A percentile compares a stretch with the other conserved stretches of the same genome.
Conservation (phyloP, 352 stramenopile species). For the Phytophthora chlamydospora region DNA sequence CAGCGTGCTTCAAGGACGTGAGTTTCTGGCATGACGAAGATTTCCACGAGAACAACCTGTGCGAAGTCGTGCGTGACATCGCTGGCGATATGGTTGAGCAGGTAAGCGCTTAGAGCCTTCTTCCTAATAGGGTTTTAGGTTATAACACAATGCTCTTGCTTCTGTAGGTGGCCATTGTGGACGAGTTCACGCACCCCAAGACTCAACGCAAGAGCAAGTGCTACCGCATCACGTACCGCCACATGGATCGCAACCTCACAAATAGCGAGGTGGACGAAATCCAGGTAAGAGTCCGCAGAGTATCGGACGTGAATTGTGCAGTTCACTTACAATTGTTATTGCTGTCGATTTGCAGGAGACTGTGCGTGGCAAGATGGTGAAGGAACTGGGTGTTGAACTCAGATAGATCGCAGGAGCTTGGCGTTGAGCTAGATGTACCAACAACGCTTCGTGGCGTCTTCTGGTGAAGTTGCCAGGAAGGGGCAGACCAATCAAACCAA, state of each 20-base stretch:
- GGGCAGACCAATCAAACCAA: slow-evolving; percentile 16
- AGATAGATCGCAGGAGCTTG: slow-evolving; percentile 63
- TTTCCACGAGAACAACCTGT: slow-evolving; percentile 98
- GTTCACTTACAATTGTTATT: background rate
- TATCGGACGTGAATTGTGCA: slow-evolving; percentile 1
- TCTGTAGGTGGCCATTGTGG: slow-evolving; percentile 83
- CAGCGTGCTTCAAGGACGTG: slow-evolving; percentile 98
- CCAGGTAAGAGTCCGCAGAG: slow-evolving; percentile 68
- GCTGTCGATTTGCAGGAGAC: slow-evolving; percentile 39
- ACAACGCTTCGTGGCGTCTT: background rate
- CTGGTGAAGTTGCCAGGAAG: background rate
- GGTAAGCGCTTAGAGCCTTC: slow-evolving; percentile 34
- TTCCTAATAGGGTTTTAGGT: background rate
- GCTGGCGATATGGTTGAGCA: slow-evolving; percentile 98
- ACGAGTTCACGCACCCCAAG: slow-evolving; percentile 98
- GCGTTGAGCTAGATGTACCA: slow-evolving; percentile 10
- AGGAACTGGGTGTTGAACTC: slow-evolving; percentile 90
- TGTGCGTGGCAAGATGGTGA: slow-evolving; percentile 80
- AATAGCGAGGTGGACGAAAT: slow-evolving; percentile 99
- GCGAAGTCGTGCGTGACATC: slow-evolving; percentile 95
- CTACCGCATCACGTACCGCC: slow-evolving; percentile 98
- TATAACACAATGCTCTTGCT: slow-evolving; percentile 12
- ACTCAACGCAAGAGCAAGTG: slow-evolving; percentile 95
- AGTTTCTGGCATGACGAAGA: slow-evolving; percentile 95
- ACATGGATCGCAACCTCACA: slow-evolving; percentile 98